Base-by-base conservation (phyloP, 2,329 filamentous ascomycete species). In the Aspergillus vadensis region DNA sequence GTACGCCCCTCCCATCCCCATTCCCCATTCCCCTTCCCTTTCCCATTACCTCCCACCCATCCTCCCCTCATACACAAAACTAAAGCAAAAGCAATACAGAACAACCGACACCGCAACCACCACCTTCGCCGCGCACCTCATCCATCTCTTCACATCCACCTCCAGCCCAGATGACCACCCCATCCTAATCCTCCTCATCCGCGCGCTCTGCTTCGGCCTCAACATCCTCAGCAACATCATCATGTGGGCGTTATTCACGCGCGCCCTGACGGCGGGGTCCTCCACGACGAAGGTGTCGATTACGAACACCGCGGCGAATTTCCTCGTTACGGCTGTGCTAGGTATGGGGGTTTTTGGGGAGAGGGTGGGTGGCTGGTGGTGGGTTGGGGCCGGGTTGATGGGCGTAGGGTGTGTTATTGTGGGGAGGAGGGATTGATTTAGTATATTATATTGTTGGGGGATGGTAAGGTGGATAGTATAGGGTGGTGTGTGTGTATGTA, bases 181-280 rank as follows among this genome's bases (percentile, higher is more conserved):
- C 10, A 39, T 19, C 30, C 32, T 21, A 15, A 52, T 27, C 9
- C 25, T 51, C 19, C n/a, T 43, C 38, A 14, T 47, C 19, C 39
- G 10, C 23, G 12, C 5, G 8, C 5, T 82, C 65, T 88, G 86
- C 75, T 86, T 88, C 70, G 80, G 76, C 38, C 79, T 88, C 53
- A 88, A 88, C 67, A 77, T 88, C 60, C 68, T 85, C 67, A 87
- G 87, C 76, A 88, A 87, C 68, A 80, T 82, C 27, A 79, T 85
- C 25, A 88, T 88, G 86, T 88, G 86, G 86, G 83, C 83, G 0
- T 79, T 88, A 15, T 88, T 88, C 75, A 88, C 86, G 1, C 81
- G 83, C 43, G 86, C 86, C 14, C 75, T 88, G 15, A 87, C 85
- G 0, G 82, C 85, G 17, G 82, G 82, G 0, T 80, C 81, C 38